phyloP scores from a whole-genome alignment of 106 monocot species.

The Dendrobium nobile region DNA sequence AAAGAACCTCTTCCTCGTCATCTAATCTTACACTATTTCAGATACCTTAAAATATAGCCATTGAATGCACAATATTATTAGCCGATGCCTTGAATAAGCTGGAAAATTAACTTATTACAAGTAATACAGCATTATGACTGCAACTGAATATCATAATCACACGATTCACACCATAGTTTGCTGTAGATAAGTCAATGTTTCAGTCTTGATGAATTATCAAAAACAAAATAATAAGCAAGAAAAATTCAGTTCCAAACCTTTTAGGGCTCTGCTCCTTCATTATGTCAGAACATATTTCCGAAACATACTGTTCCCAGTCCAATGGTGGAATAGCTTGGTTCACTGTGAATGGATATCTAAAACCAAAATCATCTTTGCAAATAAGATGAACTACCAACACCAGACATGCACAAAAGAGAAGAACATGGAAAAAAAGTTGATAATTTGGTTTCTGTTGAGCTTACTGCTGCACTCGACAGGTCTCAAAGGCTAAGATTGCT shows the following conservation, averaged over 20 bases:
- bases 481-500: slow-evolving; percentile 84
- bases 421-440: neutral
- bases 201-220: neutral
- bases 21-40: neutral
- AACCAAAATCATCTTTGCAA: neutral
- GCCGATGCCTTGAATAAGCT: neutral
- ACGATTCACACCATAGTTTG: neutral
- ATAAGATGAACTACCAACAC: neutral
- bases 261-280: slow-evolving; percentile 98
- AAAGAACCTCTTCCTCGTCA: slow-evolving; percentile 2
- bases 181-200: neutral
- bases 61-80: neutral
- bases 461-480: slow-evolving; percentile 91
- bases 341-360: slow-evolving; percentile 76
- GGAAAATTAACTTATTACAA: neutral
- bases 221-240: neutral
- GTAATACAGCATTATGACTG: neutral
- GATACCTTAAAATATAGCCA: neutral
- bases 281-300: slow-evolving; percentile 89
- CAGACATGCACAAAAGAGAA: neutral
- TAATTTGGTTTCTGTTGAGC: neutral
- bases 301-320: slow-evolving; percentile 98
- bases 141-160: neutral
- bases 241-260: slow-evolving; percentile 34
- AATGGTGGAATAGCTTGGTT: slow-evolving; percentile 74